phyloP scores from a whole-genome alignment of 805 yeast species.

The Ogataea paradorogensis region DNA sequence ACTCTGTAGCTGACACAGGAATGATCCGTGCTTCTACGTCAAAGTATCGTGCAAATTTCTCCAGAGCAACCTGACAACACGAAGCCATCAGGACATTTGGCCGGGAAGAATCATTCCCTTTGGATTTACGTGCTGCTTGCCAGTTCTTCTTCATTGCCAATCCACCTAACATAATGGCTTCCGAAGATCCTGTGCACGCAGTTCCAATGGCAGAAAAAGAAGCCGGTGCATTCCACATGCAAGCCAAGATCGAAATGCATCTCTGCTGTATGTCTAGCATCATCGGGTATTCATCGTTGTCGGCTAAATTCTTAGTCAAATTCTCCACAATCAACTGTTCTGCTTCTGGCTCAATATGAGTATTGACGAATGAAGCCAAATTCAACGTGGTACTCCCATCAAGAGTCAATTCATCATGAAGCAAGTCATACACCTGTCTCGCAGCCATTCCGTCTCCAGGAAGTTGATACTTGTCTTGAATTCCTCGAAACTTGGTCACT shows the following conservation, averaged over 20 bases:
- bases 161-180: slow-evolving; percentile 92
- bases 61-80: slow-evolving; percentile 91
- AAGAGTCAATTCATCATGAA: slow-evolving; percentile 70
- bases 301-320: slow-evolving; percentile 84
- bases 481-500: slow-evolving; percentile 34
- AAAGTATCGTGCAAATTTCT: slow-evolving; percentile 90
- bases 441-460: slow-evolving; percentile 55
- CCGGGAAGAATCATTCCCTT: slow-evolving; percentile 55
- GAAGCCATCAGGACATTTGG: slow-evolving; percentile 92
- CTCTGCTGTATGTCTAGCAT: slow-evolving; percentile 75
- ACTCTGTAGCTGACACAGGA: slow-evolving; percentile 60
- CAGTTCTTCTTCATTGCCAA: slow-evolving; percentile 87
- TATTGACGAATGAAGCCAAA: slow-evolving; percentile 87
- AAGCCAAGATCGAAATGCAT: slow-evolving; percentile 75
- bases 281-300: slow-evolving; percentile 90
- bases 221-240: slow-evolving; percentile 74
- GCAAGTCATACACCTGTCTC: slow-evolving; percentile 54
- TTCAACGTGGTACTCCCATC: slow-evolving; percentile 86
- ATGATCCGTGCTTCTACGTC: slow-evolving; percentile 84
- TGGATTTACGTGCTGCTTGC: slow-evolving; percentile 63
- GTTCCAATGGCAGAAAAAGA: slow-evolving; percentile 53
- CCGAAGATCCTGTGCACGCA: slow-evolving; percentile 92
- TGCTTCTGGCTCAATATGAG: slow-evolving; percentile 56
- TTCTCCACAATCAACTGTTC: slow-evolving; percentile 61
- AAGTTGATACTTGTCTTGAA: slow-evolving; percentile 52